phyloP scores from a whole-genome alignment of 768 basidiomycete genomes.

The Termitomyces titanicus region DNA sequence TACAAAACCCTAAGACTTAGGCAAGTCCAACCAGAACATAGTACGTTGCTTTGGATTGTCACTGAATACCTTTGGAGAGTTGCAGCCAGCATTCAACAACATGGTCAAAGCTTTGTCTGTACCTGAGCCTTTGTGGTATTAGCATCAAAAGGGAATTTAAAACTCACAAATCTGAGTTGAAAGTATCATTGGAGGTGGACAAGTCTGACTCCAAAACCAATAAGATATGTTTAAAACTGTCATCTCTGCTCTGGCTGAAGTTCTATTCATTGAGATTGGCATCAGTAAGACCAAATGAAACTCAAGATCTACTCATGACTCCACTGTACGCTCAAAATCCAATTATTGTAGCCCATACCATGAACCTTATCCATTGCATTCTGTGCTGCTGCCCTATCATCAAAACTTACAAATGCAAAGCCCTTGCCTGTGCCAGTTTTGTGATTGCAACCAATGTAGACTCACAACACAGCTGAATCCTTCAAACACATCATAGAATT shows the following conservation, averaged over 20 bases:
- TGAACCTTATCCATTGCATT: slow-evolving; percentile 89
- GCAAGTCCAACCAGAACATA: no score
- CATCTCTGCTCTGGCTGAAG: slow-evolving; percentile 26
- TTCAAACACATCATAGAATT: slow-evolving; percentile 91
- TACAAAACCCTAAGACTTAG: no score
- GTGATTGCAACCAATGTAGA: slow-evolving; percentile 92
- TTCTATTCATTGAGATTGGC: slow-evolving; percentile 17
- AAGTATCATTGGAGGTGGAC: no score
- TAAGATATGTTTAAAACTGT: neutral
- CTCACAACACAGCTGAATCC: slow-evolving; percentile 79
- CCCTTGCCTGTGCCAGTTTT: slow-evolving; percentile 95
- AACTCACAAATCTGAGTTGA: no score
- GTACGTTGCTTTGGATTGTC: no score
- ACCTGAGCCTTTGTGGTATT: no score
- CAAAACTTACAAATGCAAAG: slow-evolving; percentile 97
- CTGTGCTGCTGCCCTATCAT: slow-evolving; percentile 75
- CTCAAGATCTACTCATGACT: slow-evolving; percentile 41
- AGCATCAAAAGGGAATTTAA: no score
- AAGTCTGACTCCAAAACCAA: no score
- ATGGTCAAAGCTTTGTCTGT: no score
- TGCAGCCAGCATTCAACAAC: no score
- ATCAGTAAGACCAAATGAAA: neutral
- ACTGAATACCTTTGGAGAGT: no score
- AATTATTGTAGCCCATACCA: slow-evolving; percentile 88
- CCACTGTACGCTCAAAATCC: slow-evolving; percentile 71